These are phyloP conservation scores for Hemisphaericaspora subhashii DNA, from an alignment of 1,139 yeast genomes.

Conservation along the genomic window DNA sequence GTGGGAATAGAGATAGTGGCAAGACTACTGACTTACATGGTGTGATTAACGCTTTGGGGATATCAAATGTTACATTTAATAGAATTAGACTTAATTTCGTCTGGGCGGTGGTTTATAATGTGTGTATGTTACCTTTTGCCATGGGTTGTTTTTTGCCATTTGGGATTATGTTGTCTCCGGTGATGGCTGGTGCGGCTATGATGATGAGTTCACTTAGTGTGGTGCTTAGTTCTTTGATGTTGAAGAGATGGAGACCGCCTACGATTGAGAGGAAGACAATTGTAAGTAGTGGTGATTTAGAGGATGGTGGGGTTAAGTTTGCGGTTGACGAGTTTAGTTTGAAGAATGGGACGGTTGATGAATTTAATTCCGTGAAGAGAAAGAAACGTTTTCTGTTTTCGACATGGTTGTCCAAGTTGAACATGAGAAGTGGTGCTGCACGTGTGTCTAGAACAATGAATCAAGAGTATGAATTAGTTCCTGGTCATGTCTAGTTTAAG, in stretches of 20 bases:
- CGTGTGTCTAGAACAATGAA: background rate
- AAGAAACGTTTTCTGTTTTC: slow-evolving; percentile 9
- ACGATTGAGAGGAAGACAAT: slow-evolving; percentile 16
- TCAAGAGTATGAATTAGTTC: slow-evolving; percentile 7
- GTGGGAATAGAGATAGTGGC: too few species aligned
- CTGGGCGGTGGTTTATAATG: slow-evolving; percentile 84
- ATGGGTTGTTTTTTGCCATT: slow-evolving; percentile 88
- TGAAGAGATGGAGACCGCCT: slow-evolving; percentile 63
- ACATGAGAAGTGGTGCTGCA: background rate
- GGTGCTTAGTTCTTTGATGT: slow-evolving; percentile 71
- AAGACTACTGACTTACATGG: slow-evolving; percentile 58
- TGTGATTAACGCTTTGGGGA: slow-evolving; percentile 69
- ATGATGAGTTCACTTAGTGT: slow-evolving; percentile 90
- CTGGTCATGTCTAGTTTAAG: background rate
- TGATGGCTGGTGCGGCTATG: slow-evolving; percentile 92
- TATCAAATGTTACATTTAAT: slow-evolving; percentile 67
- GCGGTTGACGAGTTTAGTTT: slow-evolving; percentile 36
- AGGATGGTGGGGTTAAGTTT: slow-evolving; percentile 18
- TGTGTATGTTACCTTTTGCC: slow-evolving; percentile 90
- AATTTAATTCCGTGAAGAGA: slow-evolving; percentile 30
- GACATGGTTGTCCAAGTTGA: slow-evolving; percentile 5
- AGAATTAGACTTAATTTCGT: slow-evolving; percentile 79
- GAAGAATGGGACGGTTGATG: slow-evolving; percentile 29
- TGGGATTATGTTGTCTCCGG: slow-evolving; percentile 78
- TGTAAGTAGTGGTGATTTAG: slow-evolving; percentile 21